These are phyloP conservation scores for Cryptococcus neoformans DNA, from an alignment of 1,284 basidiomycete species.

Conservation along the genomic window DNA sequence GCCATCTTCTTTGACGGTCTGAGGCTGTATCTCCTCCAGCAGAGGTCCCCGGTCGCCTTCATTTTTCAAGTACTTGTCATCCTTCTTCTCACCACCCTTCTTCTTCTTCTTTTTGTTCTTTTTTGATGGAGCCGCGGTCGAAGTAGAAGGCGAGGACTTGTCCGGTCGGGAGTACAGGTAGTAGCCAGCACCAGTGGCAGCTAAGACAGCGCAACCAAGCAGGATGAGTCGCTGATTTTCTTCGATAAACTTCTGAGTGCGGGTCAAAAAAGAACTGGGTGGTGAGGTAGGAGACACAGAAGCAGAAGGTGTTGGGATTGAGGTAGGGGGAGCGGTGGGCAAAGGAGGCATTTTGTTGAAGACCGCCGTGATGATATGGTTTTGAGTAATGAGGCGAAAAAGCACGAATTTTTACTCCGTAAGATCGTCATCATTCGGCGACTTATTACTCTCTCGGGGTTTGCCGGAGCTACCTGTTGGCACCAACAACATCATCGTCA, in stretches of 20 bases:
- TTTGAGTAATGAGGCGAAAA: not conserved
- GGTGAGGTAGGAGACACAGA: constrained; percentile 13
- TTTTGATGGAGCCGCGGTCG: constrained; percentile 18
- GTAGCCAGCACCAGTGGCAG: constrained; percentile 73
- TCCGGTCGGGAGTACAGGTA: constrained; percentile 52
- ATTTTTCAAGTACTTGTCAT: constrained; percentile 36
- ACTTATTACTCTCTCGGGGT: not conserved
- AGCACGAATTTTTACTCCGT: not conserved
- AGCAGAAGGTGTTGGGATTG: constrained; percentile 7
- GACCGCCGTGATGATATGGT: too few relatives aligned
- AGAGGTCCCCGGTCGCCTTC: constrained; percentile 62
- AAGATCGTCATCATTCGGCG: too few relatives aligned
- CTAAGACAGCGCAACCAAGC: constrained; percentile 61
- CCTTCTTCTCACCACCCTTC: constrained; percentile 48
- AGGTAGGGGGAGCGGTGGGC: constrained; percentile 10
- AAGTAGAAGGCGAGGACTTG: constrained; percentile 10
- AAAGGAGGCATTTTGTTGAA: constrained; percentile 9
- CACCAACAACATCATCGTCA: not conserved
- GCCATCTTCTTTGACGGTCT: constrained; percentile 37
- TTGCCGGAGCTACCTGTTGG: not conserved
- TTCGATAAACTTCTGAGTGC: constrained; percentile 45
- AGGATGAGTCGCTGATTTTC: constrained; percentile 46
- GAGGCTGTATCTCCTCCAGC: constrained; percentile 62
- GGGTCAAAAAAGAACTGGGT: constrained; percentile 23
- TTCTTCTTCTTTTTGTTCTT: constrained; percentile 60